A percentile compares a stretch with the other conserved stretches of the same genome.
Conservation (phyloP, 208 protist species). For the Crithidia sp. region DNA sequence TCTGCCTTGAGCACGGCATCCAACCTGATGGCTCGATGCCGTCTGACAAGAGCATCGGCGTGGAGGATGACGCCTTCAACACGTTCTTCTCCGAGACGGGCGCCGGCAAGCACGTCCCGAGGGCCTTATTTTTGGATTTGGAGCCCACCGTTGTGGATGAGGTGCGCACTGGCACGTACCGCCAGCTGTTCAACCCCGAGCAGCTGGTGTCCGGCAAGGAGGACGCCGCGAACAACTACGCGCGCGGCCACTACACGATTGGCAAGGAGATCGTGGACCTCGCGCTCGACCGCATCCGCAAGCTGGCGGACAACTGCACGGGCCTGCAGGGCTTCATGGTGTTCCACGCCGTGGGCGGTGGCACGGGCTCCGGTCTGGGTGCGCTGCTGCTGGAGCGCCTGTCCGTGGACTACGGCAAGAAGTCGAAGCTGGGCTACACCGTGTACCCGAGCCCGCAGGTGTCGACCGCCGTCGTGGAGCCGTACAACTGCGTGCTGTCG, state of each 20-base stretch:
- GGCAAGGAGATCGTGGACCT: conserved; percentile 98
- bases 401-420: conserved; percentile 93
- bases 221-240: conserved; percentile 99
- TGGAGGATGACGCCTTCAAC: conserved; percentile 93
- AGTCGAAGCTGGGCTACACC: conserved; percentile 97
- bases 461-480: conserved; percentile 96
- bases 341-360: conserved; percentile 98
- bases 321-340: conserved; percentile 99
- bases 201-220: conserved; percentile 97
- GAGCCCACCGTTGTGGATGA: conserved; percentile 98
- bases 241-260: conserved; percentile 98
- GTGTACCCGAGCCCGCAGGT: conserved; percentile 97
- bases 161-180: conserved; percentile 96
- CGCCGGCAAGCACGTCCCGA: conserved; percentile 94
- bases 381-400: conserved; percentile 97
- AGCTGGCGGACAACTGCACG: conserved; percentile 75
- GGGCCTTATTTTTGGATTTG: conserved; percentile 96
- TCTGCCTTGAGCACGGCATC: conserved; percentile 94
- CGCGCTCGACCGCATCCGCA: conserved; percentile 94
- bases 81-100: conserved; percentile 97
- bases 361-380: conserved; percentile 98
- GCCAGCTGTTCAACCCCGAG: conserved; percentile 97
- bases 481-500: conserved; percentile 97
- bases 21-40: conserved; percentile 89
- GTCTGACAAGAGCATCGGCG: conserved; percentile 87